Base-by-base conservation (phyloP, 2,329 filamentous ascomycete genomes). In the Eutypa lata region DNA sequence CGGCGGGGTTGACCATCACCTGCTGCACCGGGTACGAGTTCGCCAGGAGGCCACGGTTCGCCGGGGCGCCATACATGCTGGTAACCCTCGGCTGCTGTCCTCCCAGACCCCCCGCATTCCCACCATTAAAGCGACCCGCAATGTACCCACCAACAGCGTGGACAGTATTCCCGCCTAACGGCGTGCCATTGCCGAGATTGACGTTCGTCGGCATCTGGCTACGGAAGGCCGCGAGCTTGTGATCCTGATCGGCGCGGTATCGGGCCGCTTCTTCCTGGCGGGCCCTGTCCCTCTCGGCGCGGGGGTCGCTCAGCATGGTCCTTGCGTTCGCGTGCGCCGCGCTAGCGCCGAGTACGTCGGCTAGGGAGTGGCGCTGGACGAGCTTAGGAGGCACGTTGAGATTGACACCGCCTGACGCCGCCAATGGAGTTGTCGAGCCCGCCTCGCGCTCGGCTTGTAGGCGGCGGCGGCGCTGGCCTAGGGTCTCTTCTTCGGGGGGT, bases 381-480 rank as follows among this genome's bases (percentile, higher is more conserved):
- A 81, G 72, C 6, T 75, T 74, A 2, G 70, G 68, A 10, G 70
- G 68, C 11, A 76, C 64, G 3, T 68, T 65, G 3, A 65, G 68
- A 2, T 66, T 67, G 33, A 56, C 61, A 10, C 10, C 10, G 26
- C 10, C 26, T 10, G 26, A 31, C 35, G 6, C 35, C 13, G 6
- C 13, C n/a, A 35, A 35, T 35, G 31, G 31, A 48, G 60, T 65
- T 54, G 65, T 51, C 35, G 71, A 65, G 42, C 71, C 73, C 68
- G 86, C 86, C 68, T 89, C 86, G 24, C 78, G 77, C 63, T 87
- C 84, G 7, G 85, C 84, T 66, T 91, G 88, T 2, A 94, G 76
- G 24, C 90, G 82, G 26, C 83, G 84, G 1, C 89, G 84, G 11
- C 90, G 84, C 68, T 93, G 88, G 10, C 89, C 90, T 0, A 94